Conservation (phyloP, 2,329 filamentous ascomycete species). For the Blastomyces percursus region DNA sequence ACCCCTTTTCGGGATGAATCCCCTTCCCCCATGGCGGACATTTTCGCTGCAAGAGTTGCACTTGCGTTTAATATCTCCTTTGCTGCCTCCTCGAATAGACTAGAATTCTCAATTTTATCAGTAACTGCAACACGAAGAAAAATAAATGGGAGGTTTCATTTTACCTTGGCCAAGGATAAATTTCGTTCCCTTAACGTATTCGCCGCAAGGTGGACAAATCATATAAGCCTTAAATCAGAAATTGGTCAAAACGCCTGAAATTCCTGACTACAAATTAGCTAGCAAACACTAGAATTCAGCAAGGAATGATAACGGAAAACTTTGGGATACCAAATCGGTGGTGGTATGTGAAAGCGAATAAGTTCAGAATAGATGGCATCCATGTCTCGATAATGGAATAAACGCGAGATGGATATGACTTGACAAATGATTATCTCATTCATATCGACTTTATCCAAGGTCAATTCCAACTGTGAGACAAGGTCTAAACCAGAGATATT, state of each 20-base stretch:
- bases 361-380: not conserved
- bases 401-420: not conserved
- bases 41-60: not conserved
- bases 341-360: not conserved
- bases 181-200: not conserved
- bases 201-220: not conserved
- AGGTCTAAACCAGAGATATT: not conserved
- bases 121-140: not conserved
- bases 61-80: not conserved
- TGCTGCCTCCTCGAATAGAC: not conserved
- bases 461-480: not conserved
- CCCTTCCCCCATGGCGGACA: not conserved
- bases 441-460: not conserved
- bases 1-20: not conserved
- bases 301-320: not conserved
- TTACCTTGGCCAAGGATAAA: not conserved
- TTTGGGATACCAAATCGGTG: not conserved
- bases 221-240: not conserved
- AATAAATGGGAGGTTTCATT: not conserved
- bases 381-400: not conserved
- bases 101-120: not conserved
- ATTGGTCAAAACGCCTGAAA: not conserved
- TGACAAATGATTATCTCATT: not conserved
- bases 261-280: not conserved
- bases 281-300: not conserved